Evolutionary conservation across 768 basidiomycete species (phyloP), one percentile per base, ranked within the genome.

Genomic region (Rhodosporidiobolus sp.): DNA sequence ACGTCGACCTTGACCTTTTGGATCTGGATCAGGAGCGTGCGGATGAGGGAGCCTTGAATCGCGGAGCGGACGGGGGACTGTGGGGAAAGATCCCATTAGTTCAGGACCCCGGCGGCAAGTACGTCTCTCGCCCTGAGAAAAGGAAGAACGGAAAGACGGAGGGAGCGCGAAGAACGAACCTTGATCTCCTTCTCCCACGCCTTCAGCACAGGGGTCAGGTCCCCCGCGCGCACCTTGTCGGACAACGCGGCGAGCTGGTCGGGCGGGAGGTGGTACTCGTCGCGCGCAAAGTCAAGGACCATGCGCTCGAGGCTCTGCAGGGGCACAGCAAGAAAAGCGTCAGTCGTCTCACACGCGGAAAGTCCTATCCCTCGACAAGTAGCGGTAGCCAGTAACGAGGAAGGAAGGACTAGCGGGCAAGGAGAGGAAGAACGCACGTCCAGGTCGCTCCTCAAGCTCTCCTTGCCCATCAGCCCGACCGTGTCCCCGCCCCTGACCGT

Each of bases 1-100:
- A 96, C 87, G 80, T 97, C 95, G 69, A 94, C 92, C 84, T 97
- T 98, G 69, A 93, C 90, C 80, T 97, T 98, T 76, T 98, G 95
- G 0, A 97, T 86, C 79, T 97, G 95, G 43, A 99, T 89, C 74
- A 98, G 88, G 58, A 93, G 82, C 2, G 91, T 88, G 38, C 95
- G 86, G 26, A 97, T 83, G 14, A 98, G 83, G 22, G 88, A 89
- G 7, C 95, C 95, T 11, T 85, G 83, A 8, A 97, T 71, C 10
- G 88, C 91, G 28, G 90, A 92, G 76, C 86, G 88, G 57, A 97
- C 77, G 0, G 95, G 95, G n/a, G 83, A 80, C 83, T 83, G 75
- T 14, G 43, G 8, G 32, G 10, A 11, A 7, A 52, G 22, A 30
- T 9, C 50, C 5, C 2, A 20, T 17, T 22, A 24, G 35, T 10